Base-by-base conservation (phyloP, 192 early-diverging fungal species). In the Backusella tarrabulga region DNA sequence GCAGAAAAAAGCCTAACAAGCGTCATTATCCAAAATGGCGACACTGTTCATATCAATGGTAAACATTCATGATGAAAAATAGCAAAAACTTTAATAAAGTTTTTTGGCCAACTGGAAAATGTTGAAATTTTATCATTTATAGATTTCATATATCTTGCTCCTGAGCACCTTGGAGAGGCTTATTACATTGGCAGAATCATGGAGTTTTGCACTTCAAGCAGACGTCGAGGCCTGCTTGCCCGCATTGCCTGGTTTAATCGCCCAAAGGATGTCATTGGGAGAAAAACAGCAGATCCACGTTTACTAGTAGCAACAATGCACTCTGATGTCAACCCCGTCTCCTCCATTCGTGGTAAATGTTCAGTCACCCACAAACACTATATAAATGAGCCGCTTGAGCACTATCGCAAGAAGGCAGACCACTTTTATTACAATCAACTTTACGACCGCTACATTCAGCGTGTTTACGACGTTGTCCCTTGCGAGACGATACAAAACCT, bases 391-490 rank as follows among this genome's bases (percentile, higher is more conserved):
- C 85, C 91, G 42, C 70, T 95, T 71, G 92, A 93, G 1, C 41
- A 77, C 3, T 94, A 92, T 75, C 85, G 84, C 74, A 78, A 80
- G 34, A 73, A 83, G 34, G 87, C 91, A 0, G 92, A 97, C 79
- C 87, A 90, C 80, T 97, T 96, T 82, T 96, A 95, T 77, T 97
- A 93, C 81, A 83, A 89, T 63, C 95, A 95, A 78, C 86, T 97
- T 19, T 97, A 95, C 75, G 96, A 97, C 80, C 90, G 95, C 35
- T 97, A 95, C 85, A 97, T 92, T 32, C 91, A 92, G 41, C 91
- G 95, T 8, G 83, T 95, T 12, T 97, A 95, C 81, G 96, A 97
- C 75, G 94, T 96, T 14, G 79, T 97, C 3, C 94, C 96, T 0
- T 87, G 93, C 29, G 86, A 90, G 29, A 83, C 90, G 29, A 92